Base-by-base conservation (phyloP, 768 basidiomycete genomes). In the Saitozyma podzolica region DNA sequence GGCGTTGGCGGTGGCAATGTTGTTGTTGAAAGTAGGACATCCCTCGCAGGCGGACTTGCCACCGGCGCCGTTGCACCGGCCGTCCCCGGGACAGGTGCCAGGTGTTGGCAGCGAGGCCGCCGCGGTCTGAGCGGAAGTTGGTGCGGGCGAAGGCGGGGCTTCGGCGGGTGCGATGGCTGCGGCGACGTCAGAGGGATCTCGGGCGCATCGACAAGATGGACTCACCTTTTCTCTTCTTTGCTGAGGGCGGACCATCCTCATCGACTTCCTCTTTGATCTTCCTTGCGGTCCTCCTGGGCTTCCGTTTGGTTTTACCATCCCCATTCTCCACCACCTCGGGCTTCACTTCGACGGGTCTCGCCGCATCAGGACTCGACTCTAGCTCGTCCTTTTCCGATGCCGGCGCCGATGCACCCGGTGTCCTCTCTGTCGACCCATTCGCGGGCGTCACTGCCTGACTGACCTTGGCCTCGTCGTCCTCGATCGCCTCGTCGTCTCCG, bases 1-100 rank as follows among this genome's bases (percentile, higher is more conserved):
- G 11, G 53, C 64, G 58, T 83, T 81, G 63, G 86, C 64, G 8
- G 65, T 62, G 37, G 62, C 68, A 29, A 68, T 82, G 56, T 84
- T 85, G 76, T 99, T 99, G 83, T 97, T 99, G 82, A 87, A 92
- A 40, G 95, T 94, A 11, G 96, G 96, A 79, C 96, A 99, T 50
- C 96, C 96, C 67, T 88, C 86, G 80, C 96, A 99, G 65, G 91
- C 88, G 63, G 86, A 86, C 67, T 92, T 87, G 57, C 96, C 96
- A 72, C 96, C 96, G 11, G 91, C 94, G 68, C 96, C 96, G 81
- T 99, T 92, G 81, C 96, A 99, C 69, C 91, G 86, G 41, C 96
- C 96, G 81, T 97, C 96, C 61, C 96, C 96, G 4, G 96, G 96
- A 80, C 96, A 99, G n/a, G 94, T 94, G 1, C 82, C 82, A 2